A percentile compares a stretch with the other conserved stretches of the same genome.
These are phyloP conservation scores for Metarhizium brunneum DNA, from an alignment of 2,329 filamentous ascomycete species.

Conservation along the genomic window DNA sequence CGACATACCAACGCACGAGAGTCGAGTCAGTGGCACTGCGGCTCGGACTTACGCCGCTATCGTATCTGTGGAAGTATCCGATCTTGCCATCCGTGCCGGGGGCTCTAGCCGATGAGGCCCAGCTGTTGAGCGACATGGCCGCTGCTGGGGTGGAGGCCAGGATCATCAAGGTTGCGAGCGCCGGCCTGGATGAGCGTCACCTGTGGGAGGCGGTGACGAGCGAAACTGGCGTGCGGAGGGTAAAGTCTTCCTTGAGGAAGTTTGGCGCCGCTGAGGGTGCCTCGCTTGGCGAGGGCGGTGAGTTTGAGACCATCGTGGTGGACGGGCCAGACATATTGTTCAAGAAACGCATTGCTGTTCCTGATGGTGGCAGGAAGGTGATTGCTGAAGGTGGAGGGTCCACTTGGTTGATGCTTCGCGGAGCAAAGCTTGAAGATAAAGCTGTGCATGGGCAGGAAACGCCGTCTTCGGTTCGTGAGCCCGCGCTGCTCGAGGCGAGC, in stretches of 20 bases:
- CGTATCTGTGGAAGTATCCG: slow-evolving; percentile 90
- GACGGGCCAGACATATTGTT: slow-evolving; percentile 69
- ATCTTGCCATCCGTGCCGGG: slow-evolving; percentile 45
- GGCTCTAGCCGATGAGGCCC: slow-evolving; percentile 31
- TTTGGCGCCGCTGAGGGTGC: slow-evolving; percentile 64
- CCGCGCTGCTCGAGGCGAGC: slow-evolving; percentile 55
- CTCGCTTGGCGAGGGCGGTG: slow-evolving; percentile 83
- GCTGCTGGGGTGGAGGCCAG: slow-evolving; percentile 71
- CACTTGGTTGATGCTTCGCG: slow-evolving; percentile 56
- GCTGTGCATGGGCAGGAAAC: slow-evolving; percentile 6
- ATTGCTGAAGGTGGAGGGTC: slow-evolving; percentile 67
- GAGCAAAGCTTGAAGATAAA: slow-evolving; percentile 44
- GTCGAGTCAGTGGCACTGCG: slow-evolving; percentile 85
- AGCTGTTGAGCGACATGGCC: slow-evolving; percentile 74
- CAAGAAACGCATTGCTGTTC: slow-evolving; percentile 58
- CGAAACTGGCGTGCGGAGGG: slow-evolving; percentile 32
- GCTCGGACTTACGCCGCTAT: slow-evolving; percentile 71
- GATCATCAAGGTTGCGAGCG: slow-evolving; percentile 90
- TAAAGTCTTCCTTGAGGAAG: slow-evolving; percentile 47
- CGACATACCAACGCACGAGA: slow-evolving; percentile 92
- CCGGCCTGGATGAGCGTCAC: slow-evolving; percentile 71
- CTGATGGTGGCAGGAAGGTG: slow-evolving; percentile 39
- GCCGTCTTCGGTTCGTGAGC: slow-evolving; percentile 38
- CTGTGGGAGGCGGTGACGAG: slow-evolving; percentile 74
- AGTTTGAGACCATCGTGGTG: slow-evolving; percentile 88